Conservation (phyloP, 2,329 filamentous ascomycete genomes). For the Xylariaceae sp. region DNA sequence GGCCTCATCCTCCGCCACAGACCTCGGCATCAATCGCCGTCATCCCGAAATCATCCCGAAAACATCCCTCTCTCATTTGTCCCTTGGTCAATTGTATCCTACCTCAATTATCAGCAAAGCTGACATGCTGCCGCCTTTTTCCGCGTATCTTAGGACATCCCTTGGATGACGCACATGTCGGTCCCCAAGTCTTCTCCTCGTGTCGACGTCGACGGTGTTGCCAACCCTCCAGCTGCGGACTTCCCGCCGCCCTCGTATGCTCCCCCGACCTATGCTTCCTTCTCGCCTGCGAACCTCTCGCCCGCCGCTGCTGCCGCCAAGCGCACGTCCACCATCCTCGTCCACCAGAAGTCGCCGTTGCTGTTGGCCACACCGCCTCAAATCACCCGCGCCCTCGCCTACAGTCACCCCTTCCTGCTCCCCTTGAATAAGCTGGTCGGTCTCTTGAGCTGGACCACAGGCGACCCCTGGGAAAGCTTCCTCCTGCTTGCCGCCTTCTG, state of each 20-base stretch:
- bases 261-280: slow-evolving; percentile 77
- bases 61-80: not conserved
- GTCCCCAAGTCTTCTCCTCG: slow-evolving; percentile 40
- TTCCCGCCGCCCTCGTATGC: slow-evolving; percentile 36
- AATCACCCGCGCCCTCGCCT: slow-evolving; percentile 88
- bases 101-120: not conserved
- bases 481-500: slow-evolving; percentile 81
- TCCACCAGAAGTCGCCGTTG: slow-evolving; percentile 93
- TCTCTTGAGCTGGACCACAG: slow-evolving; percentile 87
- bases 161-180: slow-evolving; percentile 54
- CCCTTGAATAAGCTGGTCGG: slow-evolving; percentile 83
- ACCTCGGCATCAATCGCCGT: not conserved
- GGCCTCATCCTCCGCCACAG: not conserved
- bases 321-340: slow-evolving; percentile 84
- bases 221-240: slow-evolving; percentile 30
- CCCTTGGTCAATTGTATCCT: not conserved
- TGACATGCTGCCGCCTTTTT: slow-evolving; percentile 17
- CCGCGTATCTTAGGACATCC: slow-evolving; percentile 38
- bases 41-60: not conserved
- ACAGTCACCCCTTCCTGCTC: slow-evolving; percentile 90
- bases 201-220: slow-evolving; percentile 34
- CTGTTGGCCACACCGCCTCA: slow-evolving; percentile 91
- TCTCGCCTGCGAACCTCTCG: slow-evolving; percentile 78
- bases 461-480: slow-evolving; percentile 96
- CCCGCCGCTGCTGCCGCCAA: slow-evolving; percentile 58